Evolutionary conservation across 192 early-diverging fungal genomes (phyloP), one percentile per base, ranked within the genome.

Genomic region (Rhizophagus sp.): DNA sequence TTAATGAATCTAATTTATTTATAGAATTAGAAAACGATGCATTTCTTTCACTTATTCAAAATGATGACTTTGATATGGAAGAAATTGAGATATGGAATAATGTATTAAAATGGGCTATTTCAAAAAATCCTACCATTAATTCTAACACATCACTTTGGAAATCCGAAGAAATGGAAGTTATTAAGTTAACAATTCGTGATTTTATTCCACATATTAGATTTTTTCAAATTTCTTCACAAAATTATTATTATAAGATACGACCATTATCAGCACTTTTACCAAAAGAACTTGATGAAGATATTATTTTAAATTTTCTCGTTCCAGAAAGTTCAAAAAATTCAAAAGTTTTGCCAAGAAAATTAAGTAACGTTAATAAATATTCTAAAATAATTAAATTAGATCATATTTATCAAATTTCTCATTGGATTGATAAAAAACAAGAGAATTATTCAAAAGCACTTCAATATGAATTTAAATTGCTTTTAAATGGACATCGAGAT

Each of bases 71-170:
- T 47, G 44, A 49, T 15, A 77, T 63, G 62, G 62, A 77, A 27
- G 76, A 77, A 65, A 49, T 66, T 66, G 39, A 63, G 7, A 77
- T 77, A n/a, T 77, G 76, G 76, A 64, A 77, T 41, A 25, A 34
- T 66, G 39, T 77, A 5, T 44, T 77, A 1, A 44, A 49, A 47
- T 77, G 76, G 76, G 76, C 36, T 9, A 62, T 77, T 47, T 62
- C 63, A 22, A 44, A 66, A 15, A 44, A 41, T 25, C 19, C 15
- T 19, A 24, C 33, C 3, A 24, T 65, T 22, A 36, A 24, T 44
- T 17, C 61, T 4, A 36, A 77, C 9, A 25, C 47, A 66, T 1
- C 41, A n/a, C 44, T 66, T 41, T 77, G 76, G 76, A 9, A 62
- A 3, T 4, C 44, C 17, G n/a, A 39, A 15, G 62, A 77, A 47